phyloP scores from a whole-genome alignment of 2,329 filamentous ascomycete species.

The Dendrostoma leiphaemia region DNA sequence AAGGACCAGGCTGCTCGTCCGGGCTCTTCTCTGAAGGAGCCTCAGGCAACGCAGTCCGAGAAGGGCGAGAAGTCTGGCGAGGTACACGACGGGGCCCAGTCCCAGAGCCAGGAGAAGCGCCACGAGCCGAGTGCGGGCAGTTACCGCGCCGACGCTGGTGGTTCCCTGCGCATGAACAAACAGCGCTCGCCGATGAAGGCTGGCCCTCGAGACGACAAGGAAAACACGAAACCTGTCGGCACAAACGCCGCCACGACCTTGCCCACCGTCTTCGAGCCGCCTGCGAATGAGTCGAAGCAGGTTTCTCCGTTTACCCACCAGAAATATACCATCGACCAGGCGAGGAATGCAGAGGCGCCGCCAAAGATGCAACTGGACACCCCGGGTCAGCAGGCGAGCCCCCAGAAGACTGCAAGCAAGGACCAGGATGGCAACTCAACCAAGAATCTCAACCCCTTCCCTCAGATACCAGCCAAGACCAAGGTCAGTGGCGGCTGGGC shows the following conservation, averaged over 20 bases:
- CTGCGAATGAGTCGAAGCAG: not conserved
- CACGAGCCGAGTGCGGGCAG: not conserved
- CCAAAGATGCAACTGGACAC: not conserved
- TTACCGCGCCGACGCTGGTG: slow-evolving; percentile 30
- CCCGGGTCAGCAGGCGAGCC: not conserved
- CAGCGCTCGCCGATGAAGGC: slow-evolving; percentile 2
- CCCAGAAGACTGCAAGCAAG: not conserved
- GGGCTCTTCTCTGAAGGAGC: slow-evolving; percentile 4
- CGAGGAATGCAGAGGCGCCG: not conserved
- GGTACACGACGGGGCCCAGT: not conserved
- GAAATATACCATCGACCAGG: slow-evolving; percentile 14
- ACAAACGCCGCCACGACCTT: not conserved
- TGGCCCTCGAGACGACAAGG: not conserved
- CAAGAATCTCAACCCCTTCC: slow-evolving; percentile 6
- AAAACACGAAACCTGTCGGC: not conserved
- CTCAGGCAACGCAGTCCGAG: not conserved
- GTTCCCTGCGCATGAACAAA: slow-evolving; percentile 30
- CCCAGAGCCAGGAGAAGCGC: not conserved
- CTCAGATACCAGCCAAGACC: slow-evolving; percentile 1
- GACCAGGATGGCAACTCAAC: slow-evolving; percentile 4
- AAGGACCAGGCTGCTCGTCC: not conserved
- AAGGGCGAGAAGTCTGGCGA: not conserved
- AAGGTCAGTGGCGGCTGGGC: slow-evolving; percentile 4
- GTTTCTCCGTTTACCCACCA: slow-evolving; percentile 9
- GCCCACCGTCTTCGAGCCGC: slow-evolving; percentile 1